Base-by-base conservation (phyloP, 2,329 filamentous ascomycete genomes). In the Monosporascus sp. region DNA sequence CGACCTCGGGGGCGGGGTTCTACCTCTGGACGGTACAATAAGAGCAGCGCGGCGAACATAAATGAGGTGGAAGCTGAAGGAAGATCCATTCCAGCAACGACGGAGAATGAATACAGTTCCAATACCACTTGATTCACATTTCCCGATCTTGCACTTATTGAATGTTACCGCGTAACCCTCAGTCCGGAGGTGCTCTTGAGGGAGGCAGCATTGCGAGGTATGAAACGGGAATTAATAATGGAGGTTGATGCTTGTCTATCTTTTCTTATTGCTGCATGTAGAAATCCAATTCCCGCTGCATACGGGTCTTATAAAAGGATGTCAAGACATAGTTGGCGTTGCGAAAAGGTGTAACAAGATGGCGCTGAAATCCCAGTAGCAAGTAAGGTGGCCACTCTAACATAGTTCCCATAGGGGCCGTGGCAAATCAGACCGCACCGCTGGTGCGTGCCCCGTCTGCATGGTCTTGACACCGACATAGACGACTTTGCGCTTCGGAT, bases 401-500 rank as follows among this genome's bases (percentile, higher is more conserved):
- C 78, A 82, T 48, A 84, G 68, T 63, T 85, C 81, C 83, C 84
- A 88, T 60, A 88, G 66, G 5, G 85, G 85, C 28, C 79, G 75
- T 2, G 85, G 85, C 45, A 87, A 66, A 51, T 77, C 72, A 17
- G 66, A 53, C 48, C 51, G 58, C 14, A 62, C 56, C 54, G 60
- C 58, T 50, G 59, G 56, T 55, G 56, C 56, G 55, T 60, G 61
- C 4, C 57, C 60, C 24, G 63, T 62, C 53, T 65, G 68, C 37
- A 69, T 58, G 58, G 81, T 78, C 65, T 81, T 84, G 56, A 93
- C 74, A 3, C 88, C 89, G 22, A 97, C 86, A 63, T 95, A 96
- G 7, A 94, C 91, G 57, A 94, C 87, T 50, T 89, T 82, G 50
- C 86, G 81, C 15, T 85, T 81, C 3, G 90, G 87, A 59, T 84